Evolutionary conservation across 768 basidiomycete genomes (phyloP).

Genomic region (Lactarius psammicola): DNA sequence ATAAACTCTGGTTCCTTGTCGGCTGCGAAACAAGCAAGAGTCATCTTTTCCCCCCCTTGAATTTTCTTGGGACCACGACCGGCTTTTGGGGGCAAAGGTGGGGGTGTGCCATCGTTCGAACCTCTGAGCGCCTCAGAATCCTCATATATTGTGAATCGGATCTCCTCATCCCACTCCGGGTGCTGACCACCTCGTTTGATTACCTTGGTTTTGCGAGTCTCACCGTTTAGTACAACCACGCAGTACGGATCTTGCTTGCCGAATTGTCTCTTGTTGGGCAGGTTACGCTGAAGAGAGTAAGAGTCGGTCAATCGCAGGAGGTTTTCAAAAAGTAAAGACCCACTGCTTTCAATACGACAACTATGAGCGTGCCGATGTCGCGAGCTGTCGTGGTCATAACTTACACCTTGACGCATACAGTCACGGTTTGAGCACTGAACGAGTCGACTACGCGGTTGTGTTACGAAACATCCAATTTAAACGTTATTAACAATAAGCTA

Average conservation of each 20-base stretch:
- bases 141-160: conserved; percentile 87
- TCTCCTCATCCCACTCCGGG: conserved; percentile 98
- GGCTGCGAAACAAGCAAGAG: conserved; percentile 88
- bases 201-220: conserved; percentile 87
- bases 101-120: conserved; percentile 44
- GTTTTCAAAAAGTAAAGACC: conserved; percentile 33
- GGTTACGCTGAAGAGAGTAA: conserved; percentile 58
- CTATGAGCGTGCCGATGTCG: conserved; percentile 91
- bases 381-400: conserved; percentile 59
- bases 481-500: neutral
- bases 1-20: conserved; percentile 96
- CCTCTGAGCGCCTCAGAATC: conserved; percentile 46
- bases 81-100: conserved; percentile 68
- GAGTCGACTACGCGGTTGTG: neutral
- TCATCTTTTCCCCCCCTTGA: conserved; percentile 73
- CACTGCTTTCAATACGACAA: conserved; percentile 92
- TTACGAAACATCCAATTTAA: neutral
- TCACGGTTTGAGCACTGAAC: neutral
- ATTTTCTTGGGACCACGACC: conserved; percentile 45
- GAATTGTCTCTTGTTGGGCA: conserved; percentile 88
- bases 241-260: conserved; percentile 99
- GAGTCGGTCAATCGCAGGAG: neutral
- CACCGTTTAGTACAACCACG: conserved; percentile 69
- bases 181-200: conserved; percentile 97
- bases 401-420: conserved; percentile 1